Evolutionary conservation across 805 yeast genomes (phyloP).

Genomic region (Wickerhamiella siamensis): DNA sequence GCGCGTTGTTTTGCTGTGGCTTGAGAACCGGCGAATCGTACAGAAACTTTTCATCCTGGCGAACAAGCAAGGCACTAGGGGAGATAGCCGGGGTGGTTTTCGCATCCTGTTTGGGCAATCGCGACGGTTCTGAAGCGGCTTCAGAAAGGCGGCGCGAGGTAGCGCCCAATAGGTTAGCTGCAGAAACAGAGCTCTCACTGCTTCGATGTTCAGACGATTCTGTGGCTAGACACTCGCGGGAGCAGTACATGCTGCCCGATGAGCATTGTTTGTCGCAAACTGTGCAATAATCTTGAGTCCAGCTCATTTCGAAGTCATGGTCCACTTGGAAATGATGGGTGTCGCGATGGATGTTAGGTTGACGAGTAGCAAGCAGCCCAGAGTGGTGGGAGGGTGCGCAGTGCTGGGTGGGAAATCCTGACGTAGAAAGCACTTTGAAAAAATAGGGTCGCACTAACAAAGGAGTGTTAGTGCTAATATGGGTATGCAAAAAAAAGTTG

Average conservation of each 20-base stretch:
- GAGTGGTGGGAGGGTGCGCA: not conserved
- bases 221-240: constrained; percentile 28
- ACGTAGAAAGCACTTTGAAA: not conserved
- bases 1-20: constrained; percentile 11
- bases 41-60: constrained; percentile 10
- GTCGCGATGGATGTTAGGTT: not conserved
- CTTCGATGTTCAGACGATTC: constrained; percentile 4
- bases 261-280: constrained; percentile 42
- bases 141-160: not conserved
- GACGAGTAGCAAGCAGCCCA: not conserved
- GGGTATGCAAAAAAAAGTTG: too few species aligned
- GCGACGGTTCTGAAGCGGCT: not conserved
- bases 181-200: too few species aligned
- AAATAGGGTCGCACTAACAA: not conserved
- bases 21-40: constrained; percentile 17
- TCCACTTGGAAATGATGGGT: not conserved
- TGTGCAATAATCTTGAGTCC: constrained; percentile 41
- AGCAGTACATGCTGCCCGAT: constrained; percentile 33
- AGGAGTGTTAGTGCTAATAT: too few species aligned
- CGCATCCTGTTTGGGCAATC: too few species aligned
- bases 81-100: not conserved
- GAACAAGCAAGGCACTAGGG: not conserved
- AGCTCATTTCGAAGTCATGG: constrained; percentile 15
- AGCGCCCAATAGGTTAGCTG: too few species aligned
- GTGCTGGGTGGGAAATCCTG: not conserved